These are phyloP conservation scores for Pichia rugopelliculosa DNA, from an alignment of 805 yeast genomes.

Conservation along the genomic window DNA sequence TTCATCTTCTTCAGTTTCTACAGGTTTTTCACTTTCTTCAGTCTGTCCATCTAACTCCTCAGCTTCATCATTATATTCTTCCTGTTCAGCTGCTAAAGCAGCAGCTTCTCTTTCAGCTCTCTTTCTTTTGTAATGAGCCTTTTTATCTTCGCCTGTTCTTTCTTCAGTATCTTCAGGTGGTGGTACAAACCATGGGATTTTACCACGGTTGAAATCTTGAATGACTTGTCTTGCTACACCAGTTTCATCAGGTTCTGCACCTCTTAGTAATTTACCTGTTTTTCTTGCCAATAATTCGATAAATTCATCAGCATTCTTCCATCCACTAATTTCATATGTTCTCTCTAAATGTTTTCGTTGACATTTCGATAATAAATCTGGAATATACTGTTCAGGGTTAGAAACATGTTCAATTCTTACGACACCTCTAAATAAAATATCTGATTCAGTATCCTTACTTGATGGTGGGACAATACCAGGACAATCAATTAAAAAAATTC, in stretches of 20 bases:
- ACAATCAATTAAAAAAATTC: conserved; percentile 92
- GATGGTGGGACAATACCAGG: conserved; percentile 99
- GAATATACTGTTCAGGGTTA: conserved; percentile 90
- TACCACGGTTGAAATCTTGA: conserved; percentile 94
- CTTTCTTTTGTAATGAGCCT: conserved; percentile 45
- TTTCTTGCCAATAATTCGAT: conserved; percentile 88
- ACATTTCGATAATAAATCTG: conserved; percentile 78
- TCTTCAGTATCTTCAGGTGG: conserved; percentile 74
- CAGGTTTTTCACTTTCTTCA: conserved; percentile 23
- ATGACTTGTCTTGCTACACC: conserved; percentile 86
- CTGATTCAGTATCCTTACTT: conserved; percentile 79
- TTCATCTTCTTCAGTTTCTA: conserved; percentile 19
- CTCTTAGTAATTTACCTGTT: conserved; percentile 86
- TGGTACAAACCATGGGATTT: conserved; percentile 95
- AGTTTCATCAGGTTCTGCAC: conserved; percentile 96
- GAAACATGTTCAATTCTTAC: conserved; percentile 98
- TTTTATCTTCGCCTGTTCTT: conserved; percentile 50
- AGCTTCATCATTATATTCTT: conserved; percentile 13
- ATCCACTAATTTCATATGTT: conserved; percentile 90
- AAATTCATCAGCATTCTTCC: conserved; percentile 74
- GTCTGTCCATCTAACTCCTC: conserved; percentile 19
- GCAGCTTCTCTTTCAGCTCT: conserved; percentile 41
- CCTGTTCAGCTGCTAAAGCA: conserved; percentile 21
- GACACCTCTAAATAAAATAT: conserved; percentile 90
- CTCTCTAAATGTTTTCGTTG: conserved; percentile 86